Evolutionary conservation across 176 grass and related monocot genomes (phyloP).

Genomic region (Melocanna baccifera): DNA sequence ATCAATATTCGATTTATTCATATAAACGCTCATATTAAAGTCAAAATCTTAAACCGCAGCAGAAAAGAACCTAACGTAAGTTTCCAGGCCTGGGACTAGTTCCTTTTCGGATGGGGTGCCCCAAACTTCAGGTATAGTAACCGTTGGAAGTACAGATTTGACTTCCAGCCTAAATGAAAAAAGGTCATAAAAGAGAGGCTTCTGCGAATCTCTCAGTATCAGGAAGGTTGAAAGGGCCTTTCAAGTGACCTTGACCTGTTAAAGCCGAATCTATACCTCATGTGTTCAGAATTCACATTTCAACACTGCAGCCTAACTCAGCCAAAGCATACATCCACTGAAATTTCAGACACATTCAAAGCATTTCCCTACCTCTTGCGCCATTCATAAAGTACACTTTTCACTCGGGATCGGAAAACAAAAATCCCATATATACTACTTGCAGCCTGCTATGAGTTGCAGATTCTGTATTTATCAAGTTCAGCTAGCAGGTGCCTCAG

Average conservation of each 20-base stretch:
- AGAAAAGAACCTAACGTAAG: too few species aligned
- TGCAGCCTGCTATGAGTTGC: background rate
- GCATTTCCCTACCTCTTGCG: background rate
- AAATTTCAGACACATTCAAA: background rate
- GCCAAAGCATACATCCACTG: constrained; percentile 25
- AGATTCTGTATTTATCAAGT: background rate
- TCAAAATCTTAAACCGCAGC: too few species aligned
- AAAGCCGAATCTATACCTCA: background rate
- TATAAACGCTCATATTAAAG: too few species aligned
- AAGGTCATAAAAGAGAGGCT: background rate
- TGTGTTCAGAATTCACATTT: constrained; percentile 17
- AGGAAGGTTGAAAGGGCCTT: constrained; percentile 4
- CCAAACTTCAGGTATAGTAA: constrained; percentile 6
- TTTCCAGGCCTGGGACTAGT: background rate
- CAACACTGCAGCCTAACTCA: constrained; percentile 13
- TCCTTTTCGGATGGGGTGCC: background rate
- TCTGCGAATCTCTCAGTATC: background rate
- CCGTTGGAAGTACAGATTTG: background rate
- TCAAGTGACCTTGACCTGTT: constrained; percentile 22
- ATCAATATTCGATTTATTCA: too few species aligned
- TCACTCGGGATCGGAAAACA: background rate
- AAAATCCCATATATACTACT: background rate
- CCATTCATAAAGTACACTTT: background rate
- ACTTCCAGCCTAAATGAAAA: background rate
- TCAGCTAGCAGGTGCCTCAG: background rate